Base-by-base conservation (phyloP, 2,329 filamentous ascomycete genomes). In the Aspergillus candidus region DNA sequence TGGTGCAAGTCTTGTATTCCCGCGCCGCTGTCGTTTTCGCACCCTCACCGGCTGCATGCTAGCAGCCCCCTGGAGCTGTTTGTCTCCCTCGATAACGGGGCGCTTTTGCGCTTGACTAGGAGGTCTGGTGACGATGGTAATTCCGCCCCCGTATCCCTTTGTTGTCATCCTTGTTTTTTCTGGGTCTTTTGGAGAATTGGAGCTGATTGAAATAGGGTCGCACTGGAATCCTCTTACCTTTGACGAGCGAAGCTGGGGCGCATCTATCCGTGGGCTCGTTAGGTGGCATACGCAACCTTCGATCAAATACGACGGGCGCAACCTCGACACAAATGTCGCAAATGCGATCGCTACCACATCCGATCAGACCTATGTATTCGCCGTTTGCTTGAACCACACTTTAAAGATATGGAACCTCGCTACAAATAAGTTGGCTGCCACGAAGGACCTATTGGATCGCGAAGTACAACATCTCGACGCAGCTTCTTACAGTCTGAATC, bases 401-500 rank as follows among this genome's bases (percentile, higher is more conserved):
- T 71, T 98, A 61, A 83, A 89, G 58, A 82, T 93, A 32, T 97
- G 93, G 91, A 93, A 94, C 59, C 74, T 91, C 29, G 73, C 79
- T n/a, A 86, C 80, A 32, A 90, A 90, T 37, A 86, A 83, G 60
- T 78, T 94, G 43, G 79, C 87, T 4, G 80, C 82, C 44, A 83
- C 84, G 5, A 82, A 81, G 54, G 91, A 98, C 65, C 74, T 98
- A 29, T 67, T 97, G 12, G 81, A 84, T 54, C 76, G 82, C 14
- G 72, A 78, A 29, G 68, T 79, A 41, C 78, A 84, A 40, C 75
- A 82, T 1, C 80, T 87, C 39, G 86, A 90, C 42, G 68, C 78
- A 15, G 75, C 77, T n/a, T 83, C 84, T 48, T 88, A 87, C 71
- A 78, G 82, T 3, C 80, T 97, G 50, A 86, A 89, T 47, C 86